Evolutionary conservation across 371 early-diverging fungal genomes (phyloP), one percentile per base, ranked within the genome.

Genomic region (Rhizopus arrhizus): DNA sequence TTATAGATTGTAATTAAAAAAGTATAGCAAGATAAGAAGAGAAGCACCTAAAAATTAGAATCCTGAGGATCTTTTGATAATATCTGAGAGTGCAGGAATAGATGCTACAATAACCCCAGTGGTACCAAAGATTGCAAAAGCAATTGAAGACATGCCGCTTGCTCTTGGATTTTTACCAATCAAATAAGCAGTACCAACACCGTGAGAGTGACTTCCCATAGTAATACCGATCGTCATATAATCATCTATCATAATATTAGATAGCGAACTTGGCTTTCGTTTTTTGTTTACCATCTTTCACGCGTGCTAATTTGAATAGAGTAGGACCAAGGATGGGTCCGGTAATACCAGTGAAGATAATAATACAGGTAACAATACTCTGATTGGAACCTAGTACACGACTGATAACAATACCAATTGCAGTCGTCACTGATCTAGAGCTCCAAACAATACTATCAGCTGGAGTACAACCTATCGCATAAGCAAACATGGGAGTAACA

Each of bases 141-240:
- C 64, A 7, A 69, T 41, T 2, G 71, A 71, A 4, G 75, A 48
- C 49, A 67, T 69, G 16, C 67, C 67, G 29, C 64, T 66, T 2
- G 72, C 75, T 13, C 38, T 61, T 3, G 62, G 67, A 28, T 69
- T 63, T 16, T 59, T 69, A 13, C 53, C 56, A 3, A 72, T 63
- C 2, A 74, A 55, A 58, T 72, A 68, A 33, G 74, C 72, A 13
- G 72, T 75, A 34, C 67, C 69, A 4, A 72, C 65, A 36, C 66
- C 75, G 52, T 72, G 72, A 10, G 72, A 75, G 7, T 33, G 42
- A 15, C 61, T 52, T 4, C 72, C 75, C 72, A 72, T 72, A 2
- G 75, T 47, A 8, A 75, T 63, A n/a, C 75, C 75, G 22, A 67
- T 65, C 0, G 75, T 72, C 42, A 75, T 51, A 41, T 69, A 62